Conservation (phyloP, 768 basidiomycete genomes). For the Leccinellum rugosiceps region DNA sequence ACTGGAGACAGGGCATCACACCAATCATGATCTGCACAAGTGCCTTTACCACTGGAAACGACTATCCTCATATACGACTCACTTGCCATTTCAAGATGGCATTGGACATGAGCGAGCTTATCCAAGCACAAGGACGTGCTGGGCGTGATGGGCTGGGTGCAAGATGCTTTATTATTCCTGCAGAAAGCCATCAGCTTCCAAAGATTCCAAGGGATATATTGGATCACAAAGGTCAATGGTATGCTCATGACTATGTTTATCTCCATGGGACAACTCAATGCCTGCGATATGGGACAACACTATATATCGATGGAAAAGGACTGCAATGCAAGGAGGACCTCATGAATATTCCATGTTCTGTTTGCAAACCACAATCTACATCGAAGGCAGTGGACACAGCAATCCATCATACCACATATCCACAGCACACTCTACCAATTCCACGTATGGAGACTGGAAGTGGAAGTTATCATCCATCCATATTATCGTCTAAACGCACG, state of each 20-base stretch:
- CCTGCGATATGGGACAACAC: not conserved
- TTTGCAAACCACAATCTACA: not conserved
- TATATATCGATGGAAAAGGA: not conserved
- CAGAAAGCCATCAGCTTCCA: not conserved
- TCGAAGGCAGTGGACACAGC: not conserved
- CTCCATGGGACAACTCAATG: not conserved
- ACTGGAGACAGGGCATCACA: not conserved
- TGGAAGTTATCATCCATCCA: too few relatives aligned
- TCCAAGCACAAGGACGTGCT: not conserved
- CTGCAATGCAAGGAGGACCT: not conserved
- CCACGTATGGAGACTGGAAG: too few relatives aligned
- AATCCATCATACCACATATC: not conserved
- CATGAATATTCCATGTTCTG: not conserved
- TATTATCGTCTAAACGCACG: too few relatives aligned
- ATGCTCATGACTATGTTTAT: not conserved
- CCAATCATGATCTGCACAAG: not conserved
- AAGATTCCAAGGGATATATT: not conserved
- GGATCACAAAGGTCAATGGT: not conserved
- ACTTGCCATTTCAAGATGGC: not conserved
- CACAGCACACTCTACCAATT: not conserved
- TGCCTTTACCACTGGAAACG: not conserved
- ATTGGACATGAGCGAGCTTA: not conserved
- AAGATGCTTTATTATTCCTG: not conserved
- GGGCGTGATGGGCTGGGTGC: not conserved
- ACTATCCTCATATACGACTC: not conserved